Base-by-base conservation (phyloP, 2,329 filamentous ascomycete species). In the Gaeumannomyces sp. region DNA sequence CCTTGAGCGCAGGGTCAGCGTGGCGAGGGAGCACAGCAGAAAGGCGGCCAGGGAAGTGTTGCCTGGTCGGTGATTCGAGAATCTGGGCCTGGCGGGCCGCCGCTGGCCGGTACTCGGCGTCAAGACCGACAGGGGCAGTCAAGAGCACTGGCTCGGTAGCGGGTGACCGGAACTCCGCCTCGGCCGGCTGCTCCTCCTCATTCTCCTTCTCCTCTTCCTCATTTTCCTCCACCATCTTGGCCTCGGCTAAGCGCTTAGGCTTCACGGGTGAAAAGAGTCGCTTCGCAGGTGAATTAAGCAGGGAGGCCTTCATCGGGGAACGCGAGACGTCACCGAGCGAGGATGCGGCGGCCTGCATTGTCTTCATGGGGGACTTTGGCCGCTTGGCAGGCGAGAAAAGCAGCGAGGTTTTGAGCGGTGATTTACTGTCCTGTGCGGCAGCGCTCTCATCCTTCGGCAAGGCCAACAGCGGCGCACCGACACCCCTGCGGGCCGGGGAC, bases 401-500 rank as follows among this genome's bases (percentile, higher is more conserved):
- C 4, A 83, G 71, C 1, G 76, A 75, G 2, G 69, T 68, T 68
- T 79, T 81, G 69, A 76, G 74, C 6, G 77, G 73, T n/a, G 76
- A 73, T 64, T 73, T 65, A 62, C 72, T 64, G 61, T 72, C 68
- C 60, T 70, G 66, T 25, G 68, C 2, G 66, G 71, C 16, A 74
- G 66, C 4, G 59, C 45, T 19, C n/a, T 56, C 63, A 7, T 29
- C 63, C 50, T 60, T 35, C 19, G 63, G n/a, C 29, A 59, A n/a
- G 59, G 11, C 45, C 19, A 61, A 22, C 3, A 64, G 33, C n/a
- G 59, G 72, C 1, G 74, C 66, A 2, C 73, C 74, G 0, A 84
- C 92, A 59, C 78, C 71, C 50, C 79, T 77, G 71, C 84, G 85
- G 1, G 85, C 82, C 0, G 85, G 85, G 1, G 83, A 84, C 67